Evolutionary conservation across 2,329 filamentous ascomycete genomes (phyloP), one percentile per base, ranked within the genome.

Genomic region (Escovopsis sp.): DNA sequence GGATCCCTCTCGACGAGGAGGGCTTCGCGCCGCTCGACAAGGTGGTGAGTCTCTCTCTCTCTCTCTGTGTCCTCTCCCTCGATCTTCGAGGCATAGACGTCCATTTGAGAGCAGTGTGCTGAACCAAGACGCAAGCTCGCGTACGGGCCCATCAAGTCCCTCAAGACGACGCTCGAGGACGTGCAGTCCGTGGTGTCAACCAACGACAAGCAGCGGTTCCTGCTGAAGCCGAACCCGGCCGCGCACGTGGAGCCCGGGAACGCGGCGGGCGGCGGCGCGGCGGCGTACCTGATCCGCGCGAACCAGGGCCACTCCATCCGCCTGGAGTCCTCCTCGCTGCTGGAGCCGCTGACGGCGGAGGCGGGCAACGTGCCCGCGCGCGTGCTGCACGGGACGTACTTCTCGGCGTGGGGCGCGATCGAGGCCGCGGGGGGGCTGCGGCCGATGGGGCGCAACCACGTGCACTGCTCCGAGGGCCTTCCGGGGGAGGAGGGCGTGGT

Each of bases 301-400:
- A 94, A 93, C 56, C 91, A 96, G 65, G 91, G 91, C 42, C 91
- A 96, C 66, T 86, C 77, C 52, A 84, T 98, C 56, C 76, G 78
- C 54, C 64, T 79, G 31, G 80, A 84, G 25, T 76, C 76, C n/a
- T 75, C 80, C 37, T 72, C 72, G 0, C 71, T 93, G 2, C 73
- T 94, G 3, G 71, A 68, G 15, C 78, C 80, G 7, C 67, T 95
- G 43, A 79, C 76, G 1, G 20, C 34, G 9, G 39, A 44, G 4
- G 62, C 57, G 7, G 70, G 54, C 20, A 74, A 74, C 47, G 51
- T 88, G 1, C 85, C 85, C 0, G 55, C 67, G 0, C 67, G 71
- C 0, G 84, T 87, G 3, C 75, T 96, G 3, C 88, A 96, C 62
- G 89, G 91, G 32, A 95, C 89, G 0, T 94, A 87, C 56, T 84